Evolutionary conservation across 2,329 filamentous ascomycete genomes (phyloP).

Genomic region (Didymellaceae sp.): DNA sequence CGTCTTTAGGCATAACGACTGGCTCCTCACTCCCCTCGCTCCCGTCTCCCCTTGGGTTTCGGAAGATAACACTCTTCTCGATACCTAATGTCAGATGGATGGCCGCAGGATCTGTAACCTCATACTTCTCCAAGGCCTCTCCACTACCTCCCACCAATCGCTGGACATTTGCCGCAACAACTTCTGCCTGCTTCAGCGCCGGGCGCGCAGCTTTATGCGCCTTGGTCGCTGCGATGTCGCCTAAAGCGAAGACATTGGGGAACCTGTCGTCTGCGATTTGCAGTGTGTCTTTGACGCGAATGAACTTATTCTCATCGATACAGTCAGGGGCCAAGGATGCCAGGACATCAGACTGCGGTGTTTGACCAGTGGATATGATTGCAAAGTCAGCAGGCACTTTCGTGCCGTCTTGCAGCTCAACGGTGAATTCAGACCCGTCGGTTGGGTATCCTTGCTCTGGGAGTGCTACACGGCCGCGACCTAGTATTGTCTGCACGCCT

Average conservation of each 20-base stretch:
- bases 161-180: constrained; percentile 11
- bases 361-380: constrained; percentile 68
- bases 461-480: not conserved
- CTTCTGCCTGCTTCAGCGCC: constrained; percentile 6
- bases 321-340: constrained; percentile 51
- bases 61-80: constrained; percentile 17
- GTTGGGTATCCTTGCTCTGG: not conserved
- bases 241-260: constrained; percentile 66
- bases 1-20: constrained; percentile 13
- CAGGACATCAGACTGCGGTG: constrained; percentile 61
- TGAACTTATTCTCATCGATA: constrained; percentile 55
- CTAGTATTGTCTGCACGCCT: constrained; percentile 56
- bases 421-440: constrained; percentile 1
- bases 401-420: constrained; percentile 4
- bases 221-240: constrained; percentile 62
- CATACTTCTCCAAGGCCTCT: constrained; percentile 2
- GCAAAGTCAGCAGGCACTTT: constrained; percentile 5
- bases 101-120: constrained; percentile 11
- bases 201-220: constrained; percentile 13
- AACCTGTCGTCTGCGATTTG: constrained; percentile 60
- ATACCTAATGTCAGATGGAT: constrained; percentile 19
- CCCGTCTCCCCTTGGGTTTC: constrained; percentile 6
- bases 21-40: constrained; percentile 11
- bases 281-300: constrained; percentile 63
- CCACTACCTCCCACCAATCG: not conserved